These are phyloP conservation scores for Cyberlindnera misumaiensis DNA, from an alignment of 805 yeast genomes.

Conservation along the genomic window DNA sequence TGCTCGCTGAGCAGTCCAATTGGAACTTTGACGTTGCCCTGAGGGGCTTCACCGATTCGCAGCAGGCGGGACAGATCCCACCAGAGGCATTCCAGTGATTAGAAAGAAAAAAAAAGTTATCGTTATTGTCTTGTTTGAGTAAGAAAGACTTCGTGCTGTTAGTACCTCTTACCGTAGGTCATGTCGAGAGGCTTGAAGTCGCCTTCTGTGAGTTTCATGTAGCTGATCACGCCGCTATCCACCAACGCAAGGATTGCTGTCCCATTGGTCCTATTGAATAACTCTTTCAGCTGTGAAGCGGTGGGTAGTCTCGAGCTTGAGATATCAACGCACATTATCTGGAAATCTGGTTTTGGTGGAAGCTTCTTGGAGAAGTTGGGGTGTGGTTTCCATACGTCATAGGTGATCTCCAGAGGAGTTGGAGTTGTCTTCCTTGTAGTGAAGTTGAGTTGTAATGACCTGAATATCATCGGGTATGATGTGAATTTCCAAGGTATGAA, in stretches of 20 bases:
- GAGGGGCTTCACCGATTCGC: constrained; percentile 61
- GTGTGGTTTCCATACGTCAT: constrained; percentile 80
- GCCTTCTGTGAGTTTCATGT: constrained; percentile 44
- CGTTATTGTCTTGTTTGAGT: not conserved
- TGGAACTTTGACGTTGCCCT: constrained; percentile 74
- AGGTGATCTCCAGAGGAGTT: constrained; percentile 26
- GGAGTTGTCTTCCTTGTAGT: constrained; percentile 12
- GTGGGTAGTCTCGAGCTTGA: constrained; percentile 43
- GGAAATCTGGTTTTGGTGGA: constrained; percentile 74
- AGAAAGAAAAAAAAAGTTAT: no score
- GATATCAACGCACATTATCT: constrained; percentile 52
- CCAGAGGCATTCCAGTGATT: constrained; percentile 22
- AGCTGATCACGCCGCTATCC: constrained; percentile 70
- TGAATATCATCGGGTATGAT: constrained; percentile 24
- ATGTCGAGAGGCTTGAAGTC: constrained; percentile 24
- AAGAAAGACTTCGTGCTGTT: no score
- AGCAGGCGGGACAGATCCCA: constrained; percentile 23
- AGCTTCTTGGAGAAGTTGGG: constrained; percentile 59
- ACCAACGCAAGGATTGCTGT: constrained; percentile 50
- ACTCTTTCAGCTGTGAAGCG: constrained; percentile 31
- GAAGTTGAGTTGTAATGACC: constrained; percentile 24
- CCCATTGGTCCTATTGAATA: constrained; percentile 20
- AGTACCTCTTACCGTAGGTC: no score
- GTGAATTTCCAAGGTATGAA: constrained; percentile 16
- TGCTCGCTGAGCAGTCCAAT: constrained; percentile 82